These are phyloP conservation scores for Ustilago xerochloae DNA, from an alignment of 1,284 basidiomycete species.

Conservation along the genomic window DNA sequence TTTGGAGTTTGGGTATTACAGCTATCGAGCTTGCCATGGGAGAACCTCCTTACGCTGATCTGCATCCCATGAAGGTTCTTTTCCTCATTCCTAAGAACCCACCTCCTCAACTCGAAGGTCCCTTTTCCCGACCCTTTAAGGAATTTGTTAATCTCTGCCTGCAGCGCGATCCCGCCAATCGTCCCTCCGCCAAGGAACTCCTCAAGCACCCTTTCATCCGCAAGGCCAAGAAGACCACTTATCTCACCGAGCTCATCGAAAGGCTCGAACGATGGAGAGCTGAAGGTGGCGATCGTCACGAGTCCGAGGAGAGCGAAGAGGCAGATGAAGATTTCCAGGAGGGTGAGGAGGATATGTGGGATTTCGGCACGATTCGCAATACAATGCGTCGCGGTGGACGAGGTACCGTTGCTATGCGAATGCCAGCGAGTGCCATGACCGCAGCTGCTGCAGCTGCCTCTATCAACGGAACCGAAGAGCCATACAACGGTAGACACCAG, in stretches of 20 bases:
- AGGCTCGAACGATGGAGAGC: conserved; percentile 88
- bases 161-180: conserved; percentile 91
- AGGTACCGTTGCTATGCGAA: conserved; percentile 48
- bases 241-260: conserved; percentile 94
- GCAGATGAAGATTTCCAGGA: conserved; percentile 54
- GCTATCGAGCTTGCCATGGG: conserved; percentile 97
- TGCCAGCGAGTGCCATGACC: conserved; percentile 52
- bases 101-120: conserved; percentile 86
- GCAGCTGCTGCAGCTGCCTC: conserved; percentile 35
- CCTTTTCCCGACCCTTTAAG: conserved; percentile 89
- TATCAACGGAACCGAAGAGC: conserved; percentile 23
- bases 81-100: conserved; percentile 98
- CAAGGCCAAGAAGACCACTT: conserved; percentile 91
- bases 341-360: conserved; percentile 59
- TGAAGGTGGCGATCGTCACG: conserved; percentile 72
- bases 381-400: conserved; percentile 51
- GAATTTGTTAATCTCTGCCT: conserved; percentile 94
- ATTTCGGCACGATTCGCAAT: conserved; percentile 61
- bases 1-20: conserved; percentile 78
- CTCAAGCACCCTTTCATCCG: conserved; percentile 95
- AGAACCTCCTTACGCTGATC: conserved; percentile 94
- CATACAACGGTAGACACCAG: conserved; percentile 18
- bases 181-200: conserved; percentile 91
- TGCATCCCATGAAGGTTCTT: conserved; percentile 99
- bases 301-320: conserved; percentile 52